A percentile compares a stretch with the other conserved stretches of the same genome.
phyloP scores from a whole-genome alignment of 1,139 yeast genomes.

The Debaryomycetaceae sp. region DNA sequence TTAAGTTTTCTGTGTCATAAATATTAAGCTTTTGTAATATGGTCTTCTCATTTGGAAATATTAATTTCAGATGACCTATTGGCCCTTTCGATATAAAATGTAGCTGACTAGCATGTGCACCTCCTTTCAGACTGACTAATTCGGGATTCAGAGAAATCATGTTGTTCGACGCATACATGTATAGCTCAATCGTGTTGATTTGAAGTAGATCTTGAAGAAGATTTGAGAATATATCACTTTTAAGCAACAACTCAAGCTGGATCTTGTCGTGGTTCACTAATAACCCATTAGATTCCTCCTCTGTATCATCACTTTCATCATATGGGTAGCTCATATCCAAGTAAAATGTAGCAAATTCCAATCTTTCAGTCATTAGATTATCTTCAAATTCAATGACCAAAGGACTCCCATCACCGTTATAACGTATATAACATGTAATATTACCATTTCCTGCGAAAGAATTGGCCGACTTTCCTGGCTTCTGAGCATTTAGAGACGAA shows the following conservation, averaged over 20 bases:
- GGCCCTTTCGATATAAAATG: constrained; percentile 64
- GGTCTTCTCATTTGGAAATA: constrained; percentile 62
- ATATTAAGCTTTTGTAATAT: constrained; percentile 50
- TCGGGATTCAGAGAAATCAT: constrained; percentile 2
- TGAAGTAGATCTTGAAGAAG: constrained; percentile 67
- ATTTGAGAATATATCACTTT: constrained; percentile 62
- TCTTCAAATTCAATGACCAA: constrained; percentile 73
- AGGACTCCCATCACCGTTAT: constrained; percentile 59
- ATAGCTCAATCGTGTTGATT: constrained; percentile 58
- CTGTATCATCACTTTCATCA: constrained; percentile 29
- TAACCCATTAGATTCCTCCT: constrained; percentile 19
- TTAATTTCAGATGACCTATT: constrained; percentile 66
- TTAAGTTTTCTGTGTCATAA: constrained; percentile 8
- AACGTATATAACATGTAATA: constrained; percentile 36
- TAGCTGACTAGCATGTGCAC: constrained; percentile 19
- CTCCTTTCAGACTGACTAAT: background rate
- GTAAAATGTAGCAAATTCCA: constrained; percentile 64
- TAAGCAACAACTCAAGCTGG: constrained; percentile 62
- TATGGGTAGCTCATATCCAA: constrained; percentile 38
- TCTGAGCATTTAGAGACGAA: constrained; percentile 5
- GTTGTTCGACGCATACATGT: constrained; percentile 39
- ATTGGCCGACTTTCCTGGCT: constrained; percentile 4
- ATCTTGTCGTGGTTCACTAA: constrained; percentile 48
- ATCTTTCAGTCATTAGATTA: constrained; percentile 60
- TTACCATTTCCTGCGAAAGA: constrained; percentile 10